Evolutionary conservation across 495 filamentous ascomycete genomes (phyloP).

Genomic region (Podospora pseudoanserina): DNA sequence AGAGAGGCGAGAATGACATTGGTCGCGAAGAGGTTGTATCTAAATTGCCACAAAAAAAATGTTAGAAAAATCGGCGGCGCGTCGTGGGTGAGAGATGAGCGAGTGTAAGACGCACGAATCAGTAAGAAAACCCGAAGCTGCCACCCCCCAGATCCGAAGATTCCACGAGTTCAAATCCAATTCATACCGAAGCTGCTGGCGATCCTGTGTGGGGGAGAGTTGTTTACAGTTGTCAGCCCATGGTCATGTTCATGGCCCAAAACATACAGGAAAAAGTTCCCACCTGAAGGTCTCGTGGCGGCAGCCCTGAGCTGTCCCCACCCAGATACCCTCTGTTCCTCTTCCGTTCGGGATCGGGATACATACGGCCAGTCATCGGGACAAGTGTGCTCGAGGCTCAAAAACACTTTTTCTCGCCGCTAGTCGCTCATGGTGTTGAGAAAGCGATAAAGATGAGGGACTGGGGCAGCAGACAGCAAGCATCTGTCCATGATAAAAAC

Average conservation of each 20-base stretch:
- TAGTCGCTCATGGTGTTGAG: neutral
- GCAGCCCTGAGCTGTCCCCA: slow-evolving; percentile 28
- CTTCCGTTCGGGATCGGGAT: slow-evolving; percentile 27
- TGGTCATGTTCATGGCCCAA: neutral
- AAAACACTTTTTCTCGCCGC: neutral
- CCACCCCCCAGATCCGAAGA: slow-evolving; percentile 49
- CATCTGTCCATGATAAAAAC: neutral
- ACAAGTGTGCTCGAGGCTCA: neutral
- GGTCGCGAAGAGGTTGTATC: slow-evolving; percentile 59
- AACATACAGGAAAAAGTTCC: neutral
- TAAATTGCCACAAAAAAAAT: neutral
- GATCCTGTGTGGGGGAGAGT: slow-evolving; percentile 21
- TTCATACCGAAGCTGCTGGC: slow-evolving; percentile 36
- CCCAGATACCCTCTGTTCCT: slow-evolving; percentile 34
- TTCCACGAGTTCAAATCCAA: slow-evolving; percentile 41
- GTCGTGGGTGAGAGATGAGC: neutral
- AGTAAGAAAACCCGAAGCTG: slow-evolving; percentile 65
- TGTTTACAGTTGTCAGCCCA: neutral
- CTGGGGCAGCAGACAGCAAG: neutral
- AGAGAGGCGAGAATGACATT: slow-evolving; percentile 63
- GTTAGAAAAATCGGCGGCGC: neutral
- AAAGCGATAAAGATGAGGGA: neutral
- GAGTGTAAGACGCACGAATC: slow-evolving; percentile 52
- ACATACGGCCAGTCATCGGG: slow-evolving; percentile 24
- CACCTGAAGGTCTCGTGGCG: slow-evolving; percentile 29